Conservation (phyloP, 2,329 filamentous ascomycete genomes). For the Mycosphaerella arachidis region DNA sequence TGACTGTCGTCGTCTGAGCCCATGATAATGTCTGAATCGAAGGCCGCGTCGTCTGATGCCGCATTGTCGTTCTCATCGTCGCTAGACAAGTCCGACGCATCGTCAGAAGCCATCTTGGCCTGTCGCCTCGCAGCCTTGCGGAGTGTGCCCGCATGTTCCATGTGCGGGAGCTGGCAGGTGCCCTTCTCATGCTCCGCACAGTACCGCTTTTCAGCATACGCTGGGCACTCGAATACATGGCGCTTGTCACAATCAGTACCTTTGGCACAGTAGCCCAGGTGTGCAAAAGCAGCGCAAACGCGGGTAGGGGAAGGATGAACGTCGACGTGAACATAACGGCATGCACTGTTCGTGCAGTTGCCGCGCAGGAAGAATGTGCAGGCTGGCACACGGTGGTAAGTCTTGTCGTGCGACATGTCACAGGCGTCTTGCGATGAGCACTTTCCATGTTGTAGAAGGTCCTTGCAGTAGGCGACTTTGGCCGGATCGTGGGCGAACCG, state of each 20-base stretch:
- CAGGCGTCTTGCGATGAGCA: conserved; percentile 76
- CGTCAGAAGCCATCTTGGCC: conserved; percentile 32
- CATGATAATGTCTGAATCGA: conserved; percentile 62
- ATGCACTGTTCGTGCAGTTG: conserved; percentile 80
- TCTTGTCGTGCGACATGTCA: conserved; percentile 84
- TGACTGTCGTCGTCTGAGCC: conserved; percentile 35
- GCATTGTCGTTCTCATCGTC: conserved; percentile 62
- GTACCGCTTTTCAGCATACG: conserved; percentile 84
- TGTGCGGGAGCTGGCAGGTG: conserved; percentile 79
- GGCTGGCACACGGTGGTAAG: conserved; percentile 75
- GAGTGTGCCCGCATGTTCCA: conserved; percentile 79
- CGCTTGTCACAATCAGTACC: conserved; percentile 72
- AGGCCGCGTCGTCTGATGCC: conserved; percentile 4
- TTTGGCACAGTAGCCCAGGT: conserved; percentile 82
- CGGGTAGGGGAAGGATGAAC: conserved; percentile 66
- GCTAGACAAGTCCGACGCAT: conserved; percentile 62
- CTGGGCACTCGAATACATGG: conserved; percentile 83
- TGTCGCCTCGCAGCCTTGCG: conserved; percentile 52
- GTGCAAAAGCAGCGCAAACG: conserved; percentile 80
- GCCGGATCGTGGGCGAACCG: conserved; percentile 76
- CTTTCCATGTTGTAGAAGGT: conserved; percentile 72
- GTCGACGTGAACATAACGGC: conserved; percentile 79
- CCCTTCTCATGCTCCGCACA: conserved; percentile 62
- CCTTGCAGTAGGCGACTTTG: conserved; percentile 87
- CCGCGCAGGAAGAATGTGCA: conserved; percentile 89